Conservation (phyloP, 2,329 filamentous ascomycete genomes). For the Scedosporium apiospermum region DNA sequence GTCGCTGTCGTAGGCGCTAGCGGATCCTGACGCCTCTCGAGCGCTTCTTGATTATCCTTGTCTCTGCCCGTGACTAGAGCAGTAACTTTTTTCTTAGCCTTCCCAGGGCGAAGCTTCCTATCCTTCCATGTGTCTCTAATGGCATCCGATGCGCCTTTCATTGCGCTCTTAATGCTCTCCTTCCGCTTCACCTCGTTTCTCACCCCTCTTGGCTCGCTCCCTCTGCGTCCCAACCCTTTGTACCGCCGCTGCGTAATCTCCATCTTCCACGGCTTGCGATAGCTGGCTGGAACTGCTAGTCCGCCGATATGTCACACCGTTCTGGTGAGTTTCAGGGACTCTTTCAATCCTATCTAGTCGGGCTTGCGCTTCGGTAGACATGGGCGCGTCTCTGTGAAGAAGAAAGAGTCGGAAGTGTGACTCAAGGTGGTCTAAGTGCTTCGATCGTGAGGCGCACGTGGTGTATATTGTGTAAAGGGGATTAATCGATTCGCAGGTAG, state of each 20-base stretch:
- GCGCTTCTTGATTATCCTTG: too few species aligned
- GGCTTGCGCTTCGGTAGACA: neutral
- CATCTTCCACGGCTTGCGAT: neutral
- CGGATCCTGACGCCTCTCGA: too few species aligned
- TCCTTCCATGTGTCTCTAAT: neutral
- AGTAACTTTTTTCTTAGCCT: neutral
- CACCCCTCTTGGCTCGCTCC: neutral
- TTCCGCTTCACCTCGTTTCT: neutral
- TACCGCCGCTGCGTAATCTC: neutral
- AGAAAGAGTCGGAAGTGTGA: neutral
- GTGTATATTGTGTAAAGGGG: too few species aligned
- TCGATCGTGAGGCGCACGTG: neutral
- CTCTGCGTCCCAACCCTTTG: neutral
- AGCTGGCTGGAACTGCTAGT: neutral
- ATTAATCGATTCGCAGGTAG: neutral
- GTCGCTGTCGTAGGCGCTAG: too few species aligned
- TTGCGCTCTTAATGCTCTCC: neutral
- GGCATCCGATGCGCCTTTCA: neutral
- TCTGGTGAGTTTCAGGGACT: neutral
- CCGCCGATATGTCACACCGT: neutral
- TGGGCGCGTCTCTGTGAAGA: neutral
- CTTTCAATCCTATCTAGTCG: neutral
- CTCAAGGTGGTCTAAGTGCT: neutral
- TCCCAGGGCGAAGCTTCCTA: neutral
- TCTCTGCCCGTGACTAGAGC: neutral